These are phyloP conservation scores for Isatis tinctoria DNA, from an alignment of 345 rosid species.

Conservation along the genomic window DNA sequence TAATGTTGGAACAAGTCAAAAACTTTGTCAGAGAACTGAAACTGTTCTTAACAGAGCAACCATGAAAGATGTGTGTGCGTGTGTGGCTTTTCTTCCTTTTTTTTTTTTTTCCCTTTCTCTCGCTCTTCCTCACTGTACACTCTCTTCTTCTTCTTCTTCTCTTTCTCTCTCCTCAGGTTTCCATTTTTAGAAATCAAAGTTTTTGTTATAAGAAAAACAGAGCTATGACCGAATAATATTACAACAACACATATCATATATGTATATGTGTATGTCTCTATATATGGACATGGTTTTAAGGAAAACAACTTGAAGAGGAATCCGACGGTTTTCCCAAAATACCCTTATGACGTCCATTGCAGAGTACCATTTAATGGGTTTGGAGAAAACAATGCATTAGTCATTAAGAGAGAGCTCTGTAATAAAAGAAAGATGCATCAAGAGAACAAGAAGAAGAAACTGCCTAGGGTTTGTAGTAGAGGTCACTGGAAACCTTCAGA, in stretches of 20 bases:
- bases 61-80: conserved; percentile 29
- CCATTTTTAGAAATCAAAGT: conserved; percentile 3
- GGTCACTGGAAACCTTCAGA: conserved; percentile 26
- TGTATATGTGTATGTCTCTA: neutral
- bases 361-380: conserved; percentile 11
- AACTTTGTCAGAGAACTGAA: conserved; percentile 28
- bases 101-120: neutral
- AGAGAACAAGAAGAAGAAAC: neutral
- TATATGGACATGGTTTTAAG: conserved; percentile 9
- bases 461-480: conserved; percentile 11
- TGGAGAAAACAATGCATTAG: conserved; percentile 19
- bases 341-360: conserved; percentile 6
- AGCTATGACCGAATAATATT: neutral
- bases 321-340: conserved; percentile 16
- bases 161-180: conserved; percentile 12
- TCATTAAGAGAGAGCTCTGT: conserved; percentile 1
- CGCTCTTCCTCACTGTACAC: neutral
- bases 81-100: conserved; percentile 8
- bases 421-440: conserved; percentile 9
- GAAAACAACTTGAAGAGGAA: neutral
- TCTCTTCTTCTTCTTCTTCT: neutral
- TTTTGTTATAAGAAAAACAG: neutral
- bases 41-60: conserved; percentile 22
- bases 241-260: neutral
- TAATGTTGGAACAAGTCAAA: conserved; percentile 24